phyloP scores from a whole-genome alignment of 2,329 filamentous ascomycete genomes.

The Thielaviopsis euricoi region DNA sequence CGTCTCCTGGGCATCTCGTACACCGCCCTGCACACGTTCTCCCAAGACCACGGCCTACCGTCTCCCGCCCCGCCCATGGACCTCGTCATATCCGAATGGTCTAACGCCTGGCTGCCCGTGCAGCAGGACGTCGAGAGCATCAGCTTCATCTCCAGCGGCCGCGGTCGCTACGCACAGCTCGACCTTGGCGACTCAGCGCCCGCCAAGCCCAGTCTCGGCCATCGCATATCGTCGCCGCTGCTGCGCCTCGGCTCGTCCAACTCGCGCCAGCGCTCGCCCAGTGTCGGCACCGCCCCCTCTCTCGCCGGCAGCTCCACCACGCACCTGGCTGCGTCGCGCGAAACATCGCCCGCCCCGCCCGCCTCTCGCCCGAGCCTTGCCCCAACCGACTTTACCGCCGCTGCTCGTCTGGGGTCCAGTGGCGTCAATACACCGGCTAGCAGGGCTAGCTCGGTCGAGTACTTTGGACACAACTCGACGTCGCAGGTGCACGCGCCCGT shows the following conservation, averaged over 20 bases:
- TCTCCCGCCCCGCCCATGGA: slow-evolving; percentile 58
- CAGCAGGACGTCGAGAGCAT: slow-evolving; percentile 53
- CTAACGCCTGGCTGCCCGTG: slow-evolving; percentile 42
- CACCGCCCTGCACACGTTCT: slow-evolving; percentile 59
- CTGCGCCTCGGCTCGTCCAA: neutral
- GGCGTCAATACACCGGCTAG: slow-evolving; percentile 1
- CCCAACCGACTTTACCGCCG: slow-evolving; percentile 11
- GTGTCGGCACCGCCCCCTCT: neutral
- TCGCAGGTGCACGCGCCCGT: slow-evolving; percentile 6
- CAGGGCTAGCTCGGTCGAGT: slow-evolving; percentile 4
- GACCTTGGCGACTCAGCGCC: slow-evolving; percentile 5
- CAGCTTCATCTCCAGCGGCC: slow-evolving; percentile 47
- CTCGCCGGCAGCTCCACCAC: neutral
- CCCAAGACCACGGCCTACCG: slow-evolving; percentile 49
- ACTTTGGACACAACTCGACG: slow-evolving; percentile 8
- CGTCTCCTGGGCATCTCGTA: slow-evolving; percentile 63
- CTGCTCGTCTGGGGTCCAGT: slow-evolving; percentile 1
- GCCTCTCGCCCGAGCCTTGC: neutral
- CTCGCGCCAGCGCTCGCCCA: slow-evolving; percentile 2
- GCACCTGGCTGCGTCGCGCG: neutral
- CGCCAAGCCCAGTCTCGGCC: neutral
- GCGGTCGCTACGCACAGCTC: slow-evolving; percentile 32
- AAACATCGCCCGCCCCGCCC: neutral
- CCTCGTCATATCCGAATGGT: slow-evolving; percentile 51
- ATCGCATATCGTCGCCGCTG: neutral